Percentiles rank a stretch among this genome's conserved stretches.
These are phyloP conservation scores for Firmiana major DNA, from an alignment of 345 rosid species.

Conservation along the genomic window DNA sequence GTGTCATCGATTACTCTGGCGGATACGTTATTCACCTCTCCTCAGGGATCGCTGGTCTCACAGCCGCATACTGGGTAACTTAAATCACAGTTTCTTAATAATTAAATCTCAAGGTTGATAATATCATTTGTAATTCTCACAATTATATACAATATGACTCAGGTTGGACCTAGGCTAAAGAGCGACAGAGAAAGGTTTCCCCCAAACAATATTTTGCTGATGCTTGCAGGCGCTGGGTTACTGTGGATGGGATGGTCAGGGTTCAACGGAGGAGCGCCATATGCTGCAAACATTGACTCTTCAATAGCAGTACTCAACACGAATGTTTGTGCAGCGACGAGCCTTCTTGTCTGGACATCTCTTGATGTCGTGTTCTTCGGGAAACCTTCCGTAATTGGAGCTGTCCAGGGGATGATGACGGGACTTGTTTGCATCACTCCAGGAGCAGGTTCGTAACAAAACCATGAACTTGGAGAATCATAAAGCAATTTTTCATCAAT, in stretches of 20 bases:
- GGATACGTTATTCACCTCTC: slow-evolving; percentile 81
- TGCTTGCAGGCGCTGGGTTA: slow-evolving; percentile 94
- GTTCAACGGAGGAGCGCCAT: slow-evolving; percentile 93
- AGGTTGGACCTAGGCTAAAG: slow-evolving; percentile 87
- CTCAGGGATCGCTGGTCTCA: slow-evolving; percentile 69
- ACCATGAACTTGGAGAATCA: neutral
- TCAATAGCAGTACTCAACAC: slow-evolving; percentile 79
- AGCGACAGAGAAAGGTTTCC: slow-evolving; percentile 88
- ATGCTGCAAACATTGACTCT: slow-evolving; percentile 70
- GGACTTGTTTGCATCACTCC: slow-evolving; percentile 89
- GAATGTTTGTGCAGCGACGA: slow-evolving; percentile 79
- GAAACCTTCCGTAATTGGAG: slow-evolving; percentile 90
- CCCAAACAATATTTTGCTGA: slow-evolving; percentile 81
- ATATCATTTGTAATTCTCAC: neutral
- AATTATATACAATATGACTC: neutral
- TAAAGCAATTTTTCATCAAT: neutral
- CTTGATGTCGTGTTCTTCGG: slow-evolving; percentile 84
- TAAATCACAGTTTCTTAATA: neutral
- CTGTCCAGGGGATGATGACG: slow-evolving; percentile 93
- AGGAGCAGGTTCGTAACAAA: slow-evolving; percentile 62
- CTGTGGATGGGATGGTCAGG: slow-evolving; percentile 99
- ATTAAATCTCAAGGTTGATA: neutral
- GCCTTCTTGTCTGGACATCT: slow-evolving; percentile 85
- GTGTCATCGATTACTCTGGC: slow-evolving; percentile 80
- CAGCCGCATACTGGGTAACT: slow-evolving; percentile 79